Evolutionary conservation across 371 early-diverging fungal species (phyloP), one percentile per base, ranked within the genome.

Genomic region (Rhizomucor pusillus): DNA sequence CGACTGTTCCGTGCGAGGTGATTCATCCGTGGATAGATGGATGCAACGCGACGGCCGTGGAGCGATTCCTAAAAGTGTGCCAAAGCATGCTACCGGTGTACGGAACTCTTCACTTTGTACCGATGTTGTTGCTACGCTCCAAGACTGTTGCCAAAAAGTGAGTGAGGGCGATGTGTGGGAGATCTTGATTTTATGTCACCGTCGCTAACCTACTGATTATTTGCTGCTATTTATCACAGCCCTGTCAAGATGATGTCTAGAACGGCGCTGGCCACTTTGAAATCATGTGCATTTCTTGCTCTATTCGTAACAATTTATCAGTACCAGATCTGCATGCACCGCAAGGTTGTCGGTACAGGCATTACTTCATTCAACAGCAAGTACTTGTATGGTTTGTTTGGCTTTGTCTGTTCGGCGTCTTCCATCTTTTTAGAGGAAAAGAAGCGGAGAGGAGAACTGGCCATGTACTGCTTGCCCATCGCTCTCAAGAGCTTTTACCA

Each of bases 371-470:
- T 47, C 46, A 78, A 88, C 63, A 71, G 72, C 48, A 85, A 85
- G 59, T 83, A 81, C 51, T 47, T 84, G n/a, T 89, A 89, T 57
- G 84, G 72, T 60, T 35, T 78, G 1, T 76, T 80, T 57, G 89
- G 88, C 0, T 60, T 88, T 25, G 53, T 79, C 9, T 71, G 79
- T 35, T 67, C 81, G 12, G 77, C 73, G 23, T 45, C 71, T 0
- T 66, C 87, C 20, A 85, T 90, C 61, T 84, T 87, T 62, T 56
- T 89, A 20, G 90, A 90, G 52, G 81, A 89, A 45, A 82, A 81
- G 63, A 74, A 75, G 47, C 71, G 87, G 50, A 74, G 90, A 20
- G 74, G 78, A 14, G 87, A 89, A 54, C 58, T 89, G 44, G 86
- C 89, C 5, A 72, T 89, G 60, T 89, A 88, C 54, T 82, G 85